Percentiles rank a stretch among this genome's conserved stretches.
Evolutionary conservation across 2,329 filamentous ascomycete genomes (phyloP).

Genomic region (Diaporthe eres): DNA sequence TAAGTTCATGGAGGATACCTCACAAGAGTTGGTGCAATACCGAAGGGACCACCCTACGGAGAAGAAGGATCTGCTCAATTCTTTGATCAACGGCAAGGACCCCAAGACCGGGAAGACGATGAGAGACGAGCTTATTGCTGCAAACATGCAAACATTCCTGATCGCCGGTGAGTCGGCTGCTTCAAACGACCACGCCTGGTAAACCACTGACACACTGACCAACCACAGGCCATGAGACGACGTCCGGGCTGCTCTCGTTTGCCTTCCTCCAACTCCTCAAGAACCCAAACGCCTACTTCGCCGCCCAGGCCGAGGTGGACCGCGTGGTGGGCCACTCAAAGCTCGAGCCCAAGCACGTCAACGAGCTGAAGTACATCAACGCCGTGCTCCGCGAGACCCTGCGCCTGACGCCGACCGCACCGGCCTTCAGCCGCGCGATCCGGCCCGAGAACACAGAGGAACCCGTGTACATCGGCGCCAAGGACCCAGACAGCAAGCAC

Average conservation of each 20-base stretch:
- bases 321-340: slow-evolving; percentile 70
- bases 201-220: background rate
- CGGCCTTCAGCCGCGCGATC: slow-evolving; percentile 57
- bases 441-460: background rate
- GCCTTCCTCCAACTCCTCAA: slow-evolving; percentile 75
- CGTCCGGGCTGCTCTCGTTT: slow-evolving; percentile 76
- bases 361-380: slow-evolving; percentile 75
- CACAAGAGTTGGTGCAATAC: slow-evolving; percentile 71
- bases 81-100: slow-evolving; percentile 78
- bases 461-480: slow-evolving; percentile 54
- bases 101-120: slow-evolving; percentile 76
- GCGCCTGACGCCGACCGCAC: slow-evolving; percentile 72
- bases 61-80: slow-evolving; percentile 77
- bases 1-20: slow-evolving; percentile 66
- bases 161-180: slow-evolving; percentile 62
- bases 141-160: slow-evolving; percentile 81
- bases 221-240: slow-evolving; percentile 73
- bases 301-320: slow-evolving; percentile 78
- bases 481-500: slow-evolving; percentile 67
- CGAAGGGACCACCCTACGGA: slow-evolving; percentile 68
- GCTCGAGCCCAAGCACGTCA: slow-evolving; percentile 72
- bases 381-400: slow-evolving; percentile 77
- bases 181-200: no score
- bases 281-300: slow-evolving; percentile 70
- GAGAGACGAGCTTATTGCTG: slow-evolving; percentile 72